Evolutionary conservation across 2,329 filamentous ascomycete genomes (phyloP), one percentile per base, ranked within the genome.

Genomic region (Colletotrichum coccodes): DNA sequence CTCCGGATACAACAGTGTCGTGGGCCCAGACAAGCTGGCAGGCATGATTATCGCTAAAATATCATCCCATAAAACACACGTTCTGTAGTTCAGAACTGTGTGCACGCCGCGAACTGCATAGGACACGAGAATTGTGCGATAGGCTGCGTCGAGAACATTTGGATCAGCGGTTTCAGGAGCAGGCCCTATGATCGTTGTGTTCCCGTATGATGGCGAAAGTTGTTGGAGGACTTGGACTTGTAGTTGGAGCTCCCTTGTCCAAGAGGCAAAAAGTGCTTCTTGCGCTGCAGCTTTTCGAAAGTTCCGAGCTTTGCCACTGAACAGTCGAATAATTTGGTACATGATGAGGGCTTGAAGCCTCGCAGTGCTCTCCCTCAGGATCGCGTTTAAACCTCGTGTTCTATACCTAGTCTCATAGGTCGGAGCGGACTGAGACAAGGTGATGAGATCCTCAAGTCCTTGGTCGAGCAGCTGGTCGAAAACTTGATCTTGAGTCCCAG

Each of bases 241-340:
- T 1, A 65, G 46, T 30, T 65, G 46, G 6, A 65, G 38, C 26
- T 65, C 62, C 40, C 56, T 53, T 9, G 47, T 30, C 56, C 62
- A 65, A 7, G 62, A 65, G 3, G 36, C 57, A 21, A 65, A 54
- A 4, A 65, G 26, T 6, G 56, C 56, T 21, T 65, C 62, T 6
- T 65, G 21, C 6, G 34, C 11, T 12, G 36, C 38, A 9, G 62
- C 36, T 23, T 53, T 65, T 26, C 14, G 16, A 11, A 60, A 18
- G 14, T 65, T 36, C 1, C 30, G 18, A 8, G 30, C 30, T 16
- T 16, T 47, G 38, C 54, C 23, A 26, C 62, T 65, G 30, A 60
- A 65, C 9, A 36, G n/a, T 30, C 49, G 46, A 4, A 65, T 65
- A 14, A 65, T 65, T n/a, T 65, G 62, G 30, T 60, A 54, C 56